These are phyloP conservation scores for Picochlorum sp. DNA, from an alignment of 139 green algal genomes.

Conservation along the genomic window DNA sequence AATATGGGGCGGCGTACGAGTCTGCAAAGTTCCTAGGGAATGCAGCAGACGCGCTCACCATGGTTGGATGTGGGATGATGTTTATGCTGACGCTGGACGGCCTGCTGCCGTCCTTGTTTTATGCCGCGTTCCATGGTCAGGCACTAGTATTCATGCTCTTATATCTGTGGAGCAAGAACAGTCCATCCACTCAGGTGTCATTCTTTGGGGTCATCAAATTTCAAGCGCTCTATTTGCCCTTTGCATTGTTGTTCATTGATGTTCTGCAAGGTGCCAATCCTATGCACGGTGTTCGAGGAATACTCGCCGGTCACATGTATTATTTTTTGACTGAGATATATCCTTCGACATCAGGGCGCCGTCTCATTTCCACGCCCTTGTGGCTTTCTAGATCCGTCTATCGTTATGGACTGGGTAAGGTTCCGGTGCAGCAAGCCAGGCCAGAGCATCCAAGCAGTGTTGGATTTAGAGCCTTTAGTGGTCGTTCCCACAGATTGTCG, in stretches of 20 bases:
- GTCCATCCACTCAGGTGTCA: conserved; percentile 7
- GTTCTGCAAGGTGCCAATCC: conserved; percentile 30
- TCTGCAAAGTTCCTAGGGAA: conserved; percentile 25
- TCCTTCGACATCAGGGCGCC: conserved; percentile 15
- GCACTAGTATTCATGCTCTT: conserved; percentile 55
- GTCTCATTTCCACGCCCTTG: conserved; percentile 19
- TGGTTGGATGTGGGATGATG: conserved; percentile 8
- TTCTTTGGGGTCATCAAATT: conserved; percentile 39
- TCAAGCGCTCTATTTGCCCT: conserved; percentile 49
- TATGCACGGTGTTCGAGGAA: conserved; percentile 30
- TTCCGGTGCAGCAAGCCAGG: conserved; percentile 10
- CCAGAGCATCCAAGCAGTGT: conserved; percentile 4
- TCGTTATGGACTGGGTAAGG: not conserved
- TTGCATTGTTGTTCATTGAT: conserved; percentile 35
- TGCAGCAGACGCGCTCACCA: conserved; percentile 14
- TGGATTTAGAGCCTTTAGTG: conserved; percentile 27
- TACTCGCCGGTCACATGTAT: conserved; percentile 43
- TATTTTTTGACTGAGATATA: conserved; percentile 26
- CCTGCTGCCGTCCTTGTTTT: conserved; percentile 23
- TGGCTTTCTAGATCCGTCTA: conserved; percentile 12
- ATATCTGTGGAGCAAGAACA: conserved; percentile 50
- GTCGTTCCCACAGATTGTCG: conserved; percentile 14
- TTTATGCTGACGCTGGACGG: conserved; percentile 13
- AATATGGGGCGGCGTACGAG: conserved; percentile 42
- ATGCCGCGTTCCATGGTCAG: conserved; percentile 24